phyloP scores from a whole-genome alignment of 2,329 filamentous ascomycete genomes.

The Curvularia sp. region DNA sequence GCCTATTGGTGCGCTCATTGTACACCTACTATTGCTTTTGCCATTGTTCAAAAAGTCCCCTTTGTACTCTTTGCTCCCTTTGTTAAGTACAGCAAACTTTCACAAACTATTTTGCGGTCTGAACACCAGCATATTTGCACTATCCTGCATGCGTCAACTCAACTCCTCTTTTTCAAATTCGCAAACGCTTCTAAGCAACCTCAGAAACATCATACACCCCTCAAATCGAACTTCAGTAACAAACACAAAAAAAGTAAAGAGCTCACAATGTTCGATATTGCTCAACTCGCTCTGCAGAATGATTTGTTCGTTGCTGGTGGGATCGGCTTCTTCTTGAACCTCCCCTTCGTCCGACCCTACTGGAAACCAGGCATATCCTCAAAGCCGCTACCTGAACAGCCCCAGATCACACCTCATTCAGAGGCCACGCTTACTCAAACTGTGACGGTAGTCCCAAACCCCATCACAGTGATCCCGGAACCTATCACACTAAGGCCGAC shows the following conservation, averaged over 20 bases:
- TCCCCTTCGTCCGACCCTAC: neutral
- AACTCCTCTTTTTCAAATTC: neutral
- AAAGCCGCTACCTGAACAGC: neutral
- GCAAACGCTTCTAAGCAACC: too few species aligned
- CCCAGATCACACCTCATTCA: neutral
- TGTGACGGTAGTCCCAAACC: neutral
- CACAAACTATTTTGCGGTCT: too few species aligned
- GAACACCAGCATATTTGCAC: neutral
- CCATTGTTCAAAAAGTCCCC: neutral
- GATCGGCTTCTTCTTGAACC: neutral
- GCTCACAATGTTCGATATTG: neutral
- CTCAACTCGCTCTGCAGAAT: neutral
- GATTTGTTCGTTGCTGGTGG: neutral
- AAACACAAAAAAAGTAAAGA: neutral
- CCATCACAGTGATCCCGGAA: neutral
- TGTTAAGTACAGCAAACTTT: neutral
- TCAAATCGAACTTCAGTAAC: neutral
- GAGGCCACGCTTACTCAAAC: neutral
- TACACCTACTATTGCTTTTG: neutral
- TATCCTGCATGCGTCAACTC: too few species aligned
- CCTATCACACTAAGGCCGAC: constrained; percentile 1
- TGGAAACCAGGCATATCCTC: neutral
- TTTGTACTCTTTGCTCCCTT: neutral
- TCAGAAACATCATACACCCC: too few species aligned
- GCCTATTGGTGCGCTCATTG: too few species aligned